Evolutionary conservation across 805 yeast genomes (phyloP).

Genomic region (Pichia kluyveri): DNA sequence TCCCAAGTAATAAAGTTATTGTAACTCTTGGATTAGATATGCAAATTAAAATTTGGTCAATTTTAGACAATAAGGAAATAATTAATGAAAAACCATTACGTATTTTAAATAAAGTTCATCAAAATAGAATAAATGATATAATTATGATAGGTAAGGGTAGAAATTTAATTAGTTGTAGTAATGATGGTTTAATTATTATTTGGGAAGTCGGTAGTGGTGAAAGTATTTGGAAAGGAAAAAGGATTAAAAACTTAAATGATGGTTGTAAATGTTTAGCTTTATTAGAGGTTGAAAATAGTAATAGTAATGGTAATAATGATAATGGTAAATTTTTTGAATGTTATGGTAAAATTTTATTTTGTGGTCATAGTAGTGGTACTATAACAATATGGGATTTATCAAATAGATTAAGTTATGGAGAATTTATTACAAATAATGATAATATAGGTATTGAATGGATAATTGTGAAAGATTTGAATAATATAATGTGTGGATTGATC

Average conservation of each 20-base stretch:
- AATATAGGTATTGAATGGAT: conserved; percentile 1
- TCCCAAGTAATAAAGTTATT: conserved; percentile 59
- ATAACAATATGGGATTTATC: conserved; percentile 36
- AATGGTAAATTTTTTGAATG: conserved; percentile 36
- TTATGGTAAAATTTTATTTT: conserved; percentile 32
- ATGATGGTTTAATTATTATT: conserved; percentile 46
- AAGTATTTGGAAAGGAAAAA: conserved; percentile 31
- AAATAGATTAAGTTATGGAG: conserved; percentile 16
- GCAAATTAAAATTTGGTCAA: conserved; percentile 49
- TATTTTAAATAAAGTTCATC: conserved; percentile 40
- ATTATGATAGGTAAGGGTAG: conserved; percentile 56
- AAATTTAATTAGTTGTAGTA: conserved; percentile 47
- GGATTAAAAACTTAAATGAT: conserved; percentile 28
- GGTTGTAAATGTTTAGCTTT: too few species aligned
- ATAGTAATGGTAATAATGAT: neutral
- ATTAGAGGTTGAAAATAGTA: too few species aligned
- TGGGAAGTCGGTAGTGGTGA: conserved; percentile 66
- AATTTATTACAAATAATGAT: conserved; percentile 10
- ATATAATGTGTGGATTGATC: conserved; percentile 12
- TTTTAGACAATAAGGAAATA: conserved; percentile 25
- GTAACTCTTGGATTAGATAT: conserved; percentile 52
- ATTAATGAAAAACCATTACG: conserved; percentile 32
- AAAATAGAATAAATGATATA: conserved; percentile 36
- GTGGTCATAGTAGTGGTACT: conserved; percentile 34
- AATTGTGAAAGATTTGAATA: conserved; percentile 1